Base-by-base conservation (phyloP, 331 rosid genomes). In the Rosa hybrid region DNA sequence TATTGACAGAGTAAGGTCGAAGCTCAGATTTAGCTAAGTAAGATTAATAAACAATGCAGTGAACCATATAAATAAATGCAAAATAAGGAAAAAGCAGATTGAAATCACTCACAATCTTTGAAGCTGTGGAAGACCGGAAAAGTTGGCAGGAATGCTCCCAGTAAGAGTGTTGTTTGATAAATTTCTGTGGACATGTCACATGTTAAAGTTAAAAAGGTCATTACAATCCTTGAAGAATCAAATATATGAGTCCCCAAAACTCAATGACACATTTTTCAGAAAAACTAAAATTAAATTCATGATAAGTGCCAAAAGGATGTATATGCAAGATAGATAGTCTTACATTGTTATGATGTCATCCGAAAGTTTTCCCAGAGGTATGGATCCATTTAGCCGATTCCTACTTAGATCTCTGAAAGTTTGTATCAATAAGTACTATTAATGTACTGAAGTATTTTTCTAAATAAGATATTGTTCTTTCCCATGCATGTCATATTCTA, bases 131-230 rank as follows among this genome's bases (percentile, higher is more conserved):
- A 96, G 91, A 78, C 17, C 72, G 9, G 92, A 88, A 85, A 90
- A 85, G 82, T 51, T 80, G 75, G 91, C 17, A 21, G 99, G 97
- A 86, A 96, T 86, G 48, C 70, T 65, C 84, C 94, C 98, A 41
- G 82, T 86, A 46, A 96, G 91, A n/a, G 5, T 75, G 91, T 96
- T 93, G 90, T 93, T 79, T n/a, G 98, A 93, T 78, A 95, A 88
- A 68, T 80, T 79, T 48, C 98, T 95, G 97, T 84, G 57, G 59
- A 48, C 42, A 76, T 79, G 11, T 77, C 81, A 76, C 30, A 49
- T 14, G 68, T 74, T 2, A 85, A 81, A 75, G 57, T 38, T 53
- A 63, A 63, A 4, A 60, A 59, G 14, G 1, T 51, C 54, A 7
- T 45, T 64, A 50, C 70, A 78, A 67, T 34, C 56, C 54, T 17